A percentile compares a stretch with the other conserved stretches of the same genome.
Evolutionary conservation across 2,329 filamentous ascomycete genomes (phyloP).

Genomic region (Colletotrichum theobromicola): DNA sequence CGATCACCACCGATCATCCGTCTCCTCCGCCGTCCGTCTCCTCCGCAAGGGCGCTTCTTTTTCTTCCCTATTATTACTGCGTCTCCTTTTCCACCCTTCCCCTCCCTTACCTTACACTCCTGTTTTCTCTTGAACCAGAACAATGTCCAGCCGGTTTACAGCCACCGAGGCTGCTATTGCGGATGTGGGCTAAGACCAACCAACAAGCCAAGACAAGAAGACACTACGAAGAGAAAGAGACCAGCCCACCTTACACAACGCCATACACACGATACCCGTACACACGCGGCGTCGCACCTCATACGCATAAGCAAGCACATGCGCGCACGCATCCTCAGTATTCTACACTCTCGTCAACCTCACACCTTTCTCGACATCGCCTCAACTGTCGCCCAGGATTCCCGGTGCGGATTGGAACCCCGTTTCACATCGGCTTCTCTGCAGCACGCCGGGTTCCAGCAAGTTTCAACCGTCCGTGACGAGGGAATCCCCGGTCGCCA

Average conservation of each 20-base stretch:
- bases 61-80: not conserved
- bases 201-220: not conserved
- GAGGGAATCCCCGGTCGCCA: constrained; percentile 18
- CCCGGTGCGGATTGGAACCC: not conserved
- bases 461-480: constrained; percentile 18
- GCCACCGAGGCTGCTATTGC: constrained; percentile 18
- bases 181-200: constrained; percentile 15
- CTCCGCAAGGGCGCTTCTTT: not conserved
- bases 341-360: constrained; percentile 1
- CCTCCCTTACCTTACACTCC: not conserved
- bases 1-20: constrained; percentile 4
- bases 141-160: constrained; percentile 12
- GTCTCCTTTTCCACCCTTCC: not conserved
- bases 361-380: not conserved
- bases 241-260: not conserved
- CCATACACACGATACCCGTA: not conserved
- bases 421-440: constrained; percentile 20
- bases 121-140: not conserved
- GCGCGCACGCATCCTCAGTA: not conserved
- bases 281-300: not conserved
- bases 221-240: not conserved
- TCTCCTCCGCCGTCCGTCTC: not conserved
- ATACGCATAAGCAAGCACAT: not conserved
- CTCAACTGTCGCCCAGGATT: constrained; percentile 5
- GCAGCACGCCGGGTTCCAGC: constrained; percentile 21